Conservation (phyloP, 2,329 filamentous ascomycete genomes). For the Alternaria gaisen region DNA sequence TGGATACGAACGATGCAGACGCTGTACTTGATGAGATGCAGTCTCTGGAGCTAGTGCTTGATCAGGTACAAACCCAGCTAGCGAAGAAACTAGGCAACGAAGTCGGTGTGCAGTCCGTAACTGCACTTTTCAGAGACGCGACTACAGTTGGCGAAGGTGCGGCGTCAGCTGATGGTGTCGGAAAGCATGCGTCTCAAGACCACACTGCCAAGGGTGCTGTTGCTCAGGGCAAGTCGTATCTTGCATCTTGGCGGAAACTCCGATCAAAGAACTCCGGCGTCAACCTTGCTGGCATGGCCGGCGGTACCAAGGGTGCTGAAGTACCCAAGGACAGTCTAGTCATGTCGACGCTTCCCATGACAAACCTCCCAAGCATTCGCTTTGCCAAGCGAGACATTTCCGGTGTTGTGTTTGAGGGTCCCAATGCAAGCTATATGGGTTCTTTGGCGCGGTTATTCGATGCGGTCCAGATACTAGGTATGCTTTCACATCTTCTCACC, state of each 20-base stretch:
- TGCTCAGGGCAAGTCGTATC: slow-evolving; percentile 70
- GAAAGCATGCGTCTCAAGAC: slow-evolving; percentile 44
- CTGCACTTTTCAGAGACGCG: slow-evolving; percentile 78
- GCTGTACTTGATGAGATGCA: slow-evolving; percentile 96
- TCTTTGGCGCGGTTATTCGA: slow-evolving; percentile 91
- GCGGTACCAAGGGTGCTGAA: slow-evolving; percentile 35
- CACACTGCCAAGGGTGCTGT: slow-evolving; percentile 46
- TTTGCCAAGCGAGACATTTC: slow-evolving; percentile 76
- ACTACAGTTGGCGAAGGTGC: slow-evolving; percentile 47
- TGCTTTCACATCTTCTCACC: slow-evolving; percentile 45
- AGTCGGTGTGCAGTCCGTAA: slow-evolving; percentile 81
- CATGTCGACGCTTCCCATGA: slow-evolving; percentile 65
- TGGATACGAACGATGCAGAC: slow-evolving; percentile 90
- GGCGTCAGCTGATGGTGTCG: slow-evolving; percentile 32
- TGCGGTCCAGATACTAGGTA: slow-evolving; percentile 90
- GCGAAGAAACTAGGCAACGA: slow-evolving; percentile 90
- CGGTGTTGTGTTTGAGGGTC: slow-evolving; percentile 77
- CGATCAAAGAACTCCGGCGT: slow-evolving; percentile 84
- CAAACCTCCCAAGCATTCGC: slow-evolving; percentile 76
- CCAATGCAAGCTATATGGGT: slow-evolving; percentile 90
- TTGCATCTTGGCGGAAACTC: slow-evolving; percentile 89
- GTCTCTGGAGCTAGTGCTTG: slow-evolving; percentile 81
- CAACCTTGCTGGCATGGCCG: slow-evolving; percentile 59
- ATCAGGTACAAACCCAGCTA: slow-evolving; percentile 80
- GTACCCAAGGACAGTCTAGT: slow-evolving; percentile 67